Base-by-base conservation (phyloP, 78 protist species). In the Speleostelium caveatum region DNA sequence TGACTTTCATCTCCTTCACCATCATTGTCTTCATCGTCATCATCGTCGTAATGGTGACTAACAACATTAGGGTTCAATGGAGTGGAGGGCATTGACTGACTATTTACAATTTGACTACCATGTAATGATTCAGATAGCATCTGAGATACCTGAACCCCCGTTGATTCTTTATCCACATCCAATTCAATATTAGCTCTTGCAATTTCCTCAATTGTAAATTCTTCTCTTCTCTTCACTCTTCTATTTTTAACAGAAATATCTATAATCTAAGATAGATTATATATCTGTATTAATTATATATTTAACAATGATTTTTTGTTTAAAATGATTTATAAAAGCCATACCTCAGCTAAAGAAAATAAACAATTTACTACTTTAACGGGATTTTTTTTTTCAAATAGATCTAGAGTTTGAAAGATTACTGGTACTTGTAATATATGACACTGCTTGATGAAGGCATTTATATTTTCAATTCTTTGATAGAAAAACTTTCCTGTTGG, bases 341-440 rank as follows among this genome's bases (percentile, higher is more conserved):
- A 5, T 32, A 65, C 72, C 4, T 65, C 74, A 28, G 69, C 51
- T 21, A 80, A 39, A 59, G 73, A 38, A 42, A 69, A 73, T 6
- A 80, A 17, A 30, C 80, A 69, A 36, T 32, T 59, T 36, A 80
- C 90, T 5, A 80, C 90, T n/a, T 78, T 59, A 5, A 63, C 76
- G 1, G 90, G 79, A 45, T 80, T 80, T 60, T 80, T 80, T 24
- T 49, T 62, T 42, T 80, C 90, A 45, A 80, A 80, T 22, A 80
- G 21, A 80, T 80, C 90, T 62, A 80, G 36, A 28, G 90, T 67
- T 58, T 80, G 90, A 68, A 80, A 80, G 5, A 80, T 30, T 22
- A 69, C 41, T 24, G 76, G 90, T 33, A 80, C 90, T 10, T 32
- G n/a, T 22, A 80, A 3, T 16, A 22, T 56, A 22, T 80, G 76